Evolutionary conservation across 371 early-diverging fungal genomes (phyloP).

Genomic region (Lichtheimia ornata): DNA sequence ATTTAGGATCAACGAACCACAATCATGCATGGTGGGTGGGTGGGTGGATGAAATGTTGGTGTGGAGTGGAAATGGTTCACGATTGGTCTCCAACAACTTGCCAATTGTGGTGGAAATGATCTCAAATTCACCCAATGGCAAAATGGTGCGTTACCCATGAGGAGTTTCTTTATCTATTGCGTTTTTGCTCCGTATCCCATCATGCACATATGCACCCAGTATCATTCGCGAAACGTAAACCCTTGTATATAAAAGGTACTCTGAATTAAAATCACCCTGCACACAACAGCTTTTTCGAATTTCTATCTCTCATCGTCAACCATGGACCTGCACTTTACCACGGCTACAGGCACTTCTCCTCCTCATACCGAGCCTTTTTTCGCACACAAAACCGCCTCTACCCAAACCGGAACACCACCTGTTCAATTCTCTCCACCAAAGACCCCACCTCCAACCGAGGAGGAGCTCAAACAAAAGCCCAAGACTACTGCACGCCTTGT

Average conservation of each 20-base stretch:
- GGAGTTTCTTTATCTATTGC: background rate
- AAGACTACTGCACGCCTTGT: conserved; percentile 33
- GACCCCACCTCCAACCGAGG: conserved; percentile 29
- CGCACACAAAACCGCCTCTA: conserved; percentile 6
- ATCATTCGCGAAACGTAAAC: conserved; percentile 1
- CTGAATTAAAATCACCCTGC: background rate
- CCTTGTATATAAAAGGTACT: background rate
- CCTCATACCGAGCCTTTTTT: background rate
- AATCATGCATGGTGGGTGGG: too few species aligned
- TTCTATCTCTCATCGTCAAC: background rate
- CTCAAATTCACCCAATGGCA: conserved; percentile 3
- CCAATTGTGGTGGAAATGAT: background rate
- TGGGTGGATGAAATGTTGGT: too few species aligned
- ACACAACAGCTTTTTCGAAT: background rate
- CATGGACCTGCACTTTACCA: background rate
- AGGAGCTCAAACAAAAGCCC: conserved; percentile 13
- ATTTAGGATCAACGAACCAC: too few species aligned
- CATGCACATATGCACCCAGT: background rate
- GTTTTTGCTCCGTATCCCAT: background rate
- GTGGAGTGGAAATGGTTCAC: too few species aligned
- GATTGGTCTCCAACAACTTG: background rate
- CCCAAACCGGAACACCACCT: conserved; percentile 17
- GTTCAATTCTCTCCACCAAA: conserved; percentile 34
- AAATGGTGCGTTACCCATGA: conserved; percentile 1
- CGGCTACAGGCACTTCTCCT: conserved; percentile 5